Percentiles rank a stretch among this genome's conserved stretches.
phyloP scores from a whole-genome alignment of 352 stramenopile species.

The Globisporangium cederbergense region DNA sequence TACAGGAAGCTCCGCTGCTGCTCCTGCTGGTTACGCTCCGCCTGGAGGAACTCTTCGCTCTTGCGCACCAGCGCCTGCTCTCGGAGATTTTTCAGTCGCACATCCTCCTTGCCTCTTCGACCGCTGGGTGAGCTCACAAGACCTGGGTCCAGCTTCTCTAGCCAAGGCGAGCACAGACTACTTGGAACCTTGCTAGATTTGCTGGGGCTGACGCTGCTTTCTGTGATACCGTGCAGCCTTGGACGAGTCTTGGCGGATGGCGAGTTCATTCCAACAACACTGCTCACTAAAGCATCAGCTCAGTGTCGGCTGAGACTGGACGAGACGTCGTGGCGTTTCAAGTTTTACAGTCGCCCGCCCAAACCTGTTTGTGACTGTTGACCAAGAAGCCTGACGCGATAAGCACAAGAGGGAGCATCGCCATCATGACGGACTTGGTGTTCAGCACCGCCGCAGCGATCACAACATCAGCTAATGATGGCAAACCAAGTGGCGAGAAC shows the following conservation, averaged over 20 bases:
- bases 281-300: background rate
- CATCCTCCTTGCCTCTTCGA: conserved; percentile 3
- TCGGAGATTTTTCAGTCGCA: conserved; percentile 36
- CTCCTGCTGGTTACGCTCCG: conserved; percentile 26
- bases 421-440: conserved; percentile 6
- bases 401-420: background rate
- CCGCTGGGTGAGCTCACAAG: background rate
- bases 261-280: conserved; percentile 2
- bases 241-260: background rate
- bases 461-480: background rate
- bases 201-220: background rate
- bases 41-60: conserved; percentile 20
- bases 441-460: conserved; percentile 6
- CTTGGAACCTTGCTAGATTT: too few relatives aligned
- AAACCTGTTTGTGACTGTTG: background rate
- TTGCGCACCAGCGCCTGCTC: conserved; percentile 26
- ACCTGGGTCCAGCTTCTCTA: conserved; percentile 4
- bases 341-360: background rate
- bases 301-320: background rate
- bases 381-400: background rate
- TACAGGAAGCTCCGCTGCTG: conserved; percentile 33
- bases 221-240: background rate
- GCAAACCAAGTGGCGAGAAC: background rate
- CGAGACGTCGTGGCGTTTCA: background rate
- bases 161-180: background rate